A percentile compares a stretch with the other conserved stretches of the same genome.
Evolutionary conservation across 2,329 filamentous ascomycete species (phyloP).

Genomic region (Fusarium luffae): DNA sequence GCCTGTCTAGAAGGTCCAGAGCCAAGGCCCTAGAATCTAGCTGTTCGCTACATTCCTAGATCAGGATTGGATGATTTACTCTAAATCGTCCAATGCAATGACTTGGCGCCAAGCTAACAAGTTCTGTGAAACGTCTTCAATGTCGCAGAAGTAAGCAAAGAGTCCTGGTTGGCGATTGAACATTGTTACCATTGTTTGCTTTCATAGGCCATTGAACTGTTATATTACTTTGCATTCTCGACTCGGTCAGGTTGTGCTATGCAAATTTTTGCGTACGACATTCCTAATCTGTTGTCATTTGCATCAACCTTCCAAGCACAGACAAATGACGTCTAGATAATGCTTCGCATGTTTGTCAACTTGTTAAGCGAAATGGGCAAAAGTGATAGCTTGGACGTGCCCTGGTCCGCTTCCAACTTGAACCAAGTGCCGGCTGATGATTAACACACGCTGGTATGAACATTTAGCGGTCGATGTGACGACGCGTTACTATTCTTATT

Average conservation of each 20-base stretch:
- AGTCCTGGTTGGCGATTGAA: constrained; percentile 12
- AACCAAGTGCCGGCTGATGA: constrained; percentile 6
- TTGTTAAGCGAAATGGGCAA: constrained; percentile 14
- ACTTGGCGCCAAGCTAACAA: constrained; percentile 32
- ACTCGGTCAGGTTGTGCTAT: background rate
- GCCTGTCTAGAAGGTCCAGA: constrained; percentile 25
- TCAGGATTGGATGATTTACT: background rate
- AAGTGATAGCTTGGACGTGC: constrained; percentile 6
- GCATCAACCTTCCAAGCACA: background rate
- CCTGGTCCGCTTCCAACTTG: background rate
- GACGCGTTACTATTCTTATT: constrained; percentile 24
- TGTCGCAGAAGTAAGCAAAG: background rate
- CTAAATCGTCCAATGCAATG: constrained; percentile 26
- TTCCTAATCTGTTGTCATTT: constrained; percentile 3
- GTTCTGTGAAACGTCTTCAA: constrained; percentile 14
- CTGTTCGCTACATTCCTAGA: constrained; percentile 12
- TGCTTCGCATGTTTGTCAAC: constrained; percentile 5
- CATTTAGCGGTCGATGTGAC: constrained; percentile 22
- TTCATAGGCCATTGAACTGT: background rate
- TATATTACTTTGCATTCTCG: background rate
- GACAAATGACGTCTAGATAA: constrained; percentile 12
- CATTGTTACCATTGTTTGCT: background rate
- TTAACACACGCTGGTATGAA: constrained; percentile 12
- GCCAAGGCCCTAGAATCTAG: constrained; percentile 33
- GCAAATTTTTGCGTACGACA: background rate